Base-by-base conservation (phyloP, 2,329 filamentous ascomycete genomes). In the Cladosporium sp. region DNA sequence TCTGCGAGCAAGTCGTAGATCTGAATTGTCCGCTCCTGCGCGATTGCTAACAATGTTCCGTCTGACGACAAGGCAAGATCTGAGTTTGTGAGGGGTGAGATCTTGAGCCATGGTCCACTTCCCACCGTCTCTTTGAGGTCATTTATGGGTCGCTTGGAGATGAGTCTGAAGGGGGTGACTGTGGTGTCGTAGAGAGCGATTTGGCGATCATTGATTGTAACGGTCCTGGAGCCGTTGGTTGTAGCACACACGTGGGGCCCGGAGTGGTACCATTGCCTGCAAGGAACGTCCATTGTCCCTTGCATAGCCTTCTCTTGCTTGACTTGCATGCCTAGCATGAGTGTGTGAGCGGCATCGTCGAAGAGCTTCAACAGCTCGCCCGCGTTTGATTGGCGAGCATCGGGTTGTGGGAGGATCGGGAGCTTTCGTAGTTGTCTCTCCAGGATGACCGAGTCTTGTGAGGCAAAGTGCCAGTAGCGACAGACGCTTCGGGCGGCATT, bases 1-100 rank as follows among this genome's bases (percentile, higher is more conserved):
- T 71, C 69, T 10, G 69, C 70, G 7, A 61, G 55, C n/a, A 77
- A 63, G 55, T 78, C 71, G 69, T 76, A 76, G 16, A 78, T 71
- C 61, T 78, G 75, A 18, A 77, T 71, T 3, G 72, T 75, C 23
- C 75, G 69, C 65, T 76, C 75, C 35, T 74, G 72, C 12, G 75
- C 75, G 11, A 78, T 68, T 4, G 76, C 76, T 10, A 78, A 70
- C 57, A 78, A 46, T 23, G 61, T 70, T 6, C 74, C 74, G 53
- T 75, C 68, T 1, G 70, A 70, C 3, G 76, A 76, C 10, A 78
- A 55, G 4, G 74, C 75, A 28, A 77, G 65, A 62, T 77, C 71
- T 50, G 71, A 71, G 62, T 70, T 71, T 31, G 69, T 58, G n/a
- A 70, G 73, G 10, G 72, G 69, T 18, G 72, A 65, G 31, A 71